phyloP scores from a whole-genome alignment of 108 stramenopile genomes.

The Skeletonema costatum region DNA sequence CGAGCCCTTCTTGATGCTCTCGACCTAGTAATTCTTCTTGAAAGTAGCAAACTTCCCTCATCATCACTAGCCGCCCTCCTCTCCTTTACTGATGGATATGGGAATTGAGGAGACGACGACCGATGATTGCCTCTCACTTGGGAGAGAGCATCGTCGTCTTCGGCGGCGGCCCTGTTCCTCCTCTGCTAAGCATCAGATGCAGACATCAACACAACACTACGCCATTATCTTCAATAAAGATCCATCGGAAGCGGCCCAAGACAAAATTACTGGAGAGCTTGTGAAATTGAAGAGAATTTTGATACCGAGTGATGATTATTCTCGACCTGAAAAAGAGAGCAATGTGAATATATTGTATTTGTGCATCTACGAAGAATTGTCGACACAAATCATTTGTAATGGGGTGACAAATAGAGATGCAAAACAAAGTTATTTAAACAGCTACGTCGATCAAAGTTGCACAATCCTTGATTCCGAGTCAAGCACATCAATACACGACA shows the following conservation, averaged over 20 bases:
- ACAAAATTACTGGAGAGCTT: not conserved
- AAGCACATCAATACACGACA: not conserved
- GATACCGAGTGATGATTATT: not conserved
- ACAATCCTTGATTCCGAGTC: not conserved
- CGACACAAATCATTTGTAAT: not conserved
- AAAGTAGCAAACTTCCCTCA: too few relatives aligned
- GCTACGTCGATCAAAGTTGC: not conserved
- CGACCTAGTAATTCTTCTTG: too few relatives aligned
- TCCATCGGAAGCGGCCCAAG: not conserved
- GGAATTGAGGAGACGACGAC: not conserved
- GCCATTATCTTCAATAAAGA: not conserved
- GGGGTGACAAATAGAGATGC: not conserved
- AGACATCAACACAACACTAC: not conserved
- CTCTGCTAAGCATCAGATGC: not conserved
- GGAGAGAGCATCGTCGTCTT: not conserved
- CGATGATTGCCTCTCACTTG: not conserved
- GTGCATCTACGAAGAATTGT: not conserved
- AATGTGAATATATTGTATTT: not conserved
- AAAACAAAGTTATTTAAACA: not conserved
- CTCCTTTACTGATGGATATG: not conserved
- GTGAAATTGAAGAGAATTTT: not conserved
- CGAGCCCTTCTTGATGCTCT: too few relatives aligned
- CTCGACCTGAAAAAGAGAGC: not conserved
- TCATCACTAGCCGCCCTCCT: too few relatives aligned
- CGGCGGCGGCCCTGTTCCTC: not conserved